Evolutionary conservation across 257 asterid species (phyloP), one percentile per base, ranked within the genome.

Genomic region (Plantago major): DNA sequence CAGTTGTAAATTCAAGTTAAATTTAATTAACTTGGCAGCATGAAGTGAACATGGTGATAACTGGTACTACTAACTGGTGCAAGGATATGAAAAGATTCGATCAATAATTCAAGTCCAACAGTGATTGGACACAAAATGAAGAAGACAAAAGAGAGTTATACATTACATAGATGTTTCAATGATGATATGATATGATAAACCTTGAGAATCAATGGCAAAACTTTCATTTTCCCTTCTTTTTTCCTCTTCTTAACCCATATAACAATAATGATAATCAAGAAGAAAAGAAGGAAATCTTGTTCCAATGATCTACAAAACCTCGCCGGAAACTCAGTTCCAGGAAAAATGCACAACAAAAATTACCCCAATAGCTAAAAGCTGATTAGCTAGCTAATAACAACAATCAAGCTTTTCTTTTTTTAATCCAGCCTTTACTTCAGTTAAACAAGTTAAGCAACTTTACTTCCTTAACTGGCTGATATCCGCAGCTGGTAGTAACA

Each of bases 191-290:
- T 64, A 68, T 56, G 68, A 3, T 9, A 17, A 44, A 54, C 28
- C 37, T 44, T 67, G 46, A 48, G 60, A 75, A 69, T 73, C 79
- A 63, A 48, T 56, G 82, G 90, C 78, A 67, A 78, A 42, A 82
- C 95, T 71, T 82, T 84, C 95, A 89, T 82, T 81, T 89, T 74
- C 81, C 90, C 89, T 84, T 67, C 66, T 26, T 54, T 30, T 84
- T 67, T 66, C 8, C 40, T 26, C 53, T 30, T 66, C 62, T 15
- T 68, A 45, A 62, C 44, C 26, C 26, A 22, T 22, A 22, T 22
- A 22, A 22, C 26, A 22, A 22, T 22, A 22, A 22, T 22, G 26
- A 22, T 22, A 22, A 22, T 22, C 52, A 51, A 60, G 51, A 67
- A 59, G 62, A 69, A 73, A 57, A 53, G 75, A 67, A 76, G 82